Conservation (phyloP, 176 grass and related monocot genomes). For the Thalia dealbata region DNA sequence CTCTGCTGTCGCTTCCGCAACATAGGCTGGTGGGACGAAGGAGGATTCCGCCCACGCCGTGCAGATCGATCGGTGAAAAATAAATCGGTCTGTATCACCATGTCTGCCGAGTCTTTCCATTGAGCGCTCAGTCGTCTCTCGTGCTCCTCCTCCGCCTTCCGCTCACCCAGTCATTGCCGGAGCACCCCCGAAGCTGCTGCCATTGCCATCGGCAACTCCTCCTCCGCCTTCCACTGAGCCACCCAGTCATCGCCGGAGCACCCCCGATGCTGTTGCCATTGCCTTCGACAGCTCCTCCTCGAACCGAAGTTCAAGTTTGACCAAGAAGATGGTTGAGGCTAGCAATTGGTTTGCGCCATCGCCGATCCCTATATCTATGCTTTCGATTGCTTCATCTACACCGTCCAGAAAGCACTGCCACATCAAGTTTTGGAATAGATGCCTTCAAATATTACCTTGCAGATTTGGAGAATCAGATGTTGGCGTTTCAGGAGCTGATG, state of each 20-base stretch:
- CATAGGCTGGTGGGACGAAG: too few relatives aligned
- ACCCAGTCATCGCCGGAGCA: background rate
- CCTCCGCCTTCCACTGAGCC: background rate
- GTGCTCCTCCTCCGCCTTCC: too few relatives aligned
- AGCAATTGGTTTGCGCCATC: constrained; percentile 41
- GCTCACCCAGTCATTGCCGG: too few relatives aligned
- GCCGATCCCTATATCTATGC: constrained; percentile 25
- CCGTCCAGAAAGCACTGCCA: background rate
- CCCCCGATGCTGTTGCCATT: background rate
- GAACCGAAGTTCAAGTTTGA: background rate
- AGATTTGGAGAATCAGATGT: constrained; percentile 11
- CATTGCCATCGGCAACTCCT: too few relatives aligned
- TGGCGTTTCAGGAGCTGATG: constrained; percentile 21
- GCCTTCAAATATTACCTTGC: constrained; percentile 3
- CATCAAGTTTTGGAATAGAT: constrained; percentile 12
- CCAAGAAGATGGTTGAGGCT: constrained; percentile 23
- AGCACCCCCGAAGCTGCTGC: too few relatives aligned
- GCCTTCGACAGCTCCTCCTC: background rate
- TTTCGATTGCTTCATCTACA: constrained; percentile 6
- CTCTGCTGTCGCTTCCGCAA: too few relatives aligned
- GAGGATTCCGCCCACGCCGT: too few relatives aligned
- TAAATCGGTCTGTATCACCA: too few relatives aligned
- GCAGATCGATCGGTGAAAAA: too few relatives aligned
- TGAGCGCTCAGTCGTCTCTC: too few relatives aligned
- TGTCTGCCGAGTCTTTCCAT: too few relatives aligned